Conservation (phyloP, 1,284 basidiomycete species). For the Heterobasidion annosum region DNA sequence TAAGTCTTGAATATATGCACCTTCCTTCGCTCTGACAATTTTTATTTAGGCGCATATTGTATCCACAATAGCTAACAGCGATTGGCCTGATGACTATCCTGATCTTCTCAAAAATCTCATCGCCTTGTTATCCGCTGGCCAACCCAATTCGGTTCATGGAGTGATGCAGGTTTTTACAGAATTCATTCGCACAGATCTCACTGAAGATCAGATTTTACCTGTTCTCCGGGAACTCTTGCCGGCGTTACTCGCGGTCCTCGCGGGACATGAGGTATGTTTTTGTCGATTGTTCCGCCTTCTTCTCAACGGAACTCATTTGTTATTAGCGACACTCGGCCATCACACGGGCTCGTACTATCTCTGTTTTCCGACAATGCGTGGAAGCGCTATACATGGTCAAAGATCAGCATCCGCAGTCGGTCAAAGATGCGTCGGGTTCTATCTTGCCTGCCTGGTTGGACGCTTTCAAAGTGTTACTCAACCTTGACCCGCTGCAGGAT, state of each 20-base stretch:
- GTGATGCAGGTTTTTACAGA: conserved; percentile 93
- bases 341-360: conserved; percentile 78
- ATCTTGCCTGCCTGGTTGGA: conserved; percentile 87
- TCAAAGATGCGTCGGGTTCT: conserved; percentile 73
- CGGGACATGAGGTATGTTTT: conserved; percentile 54
- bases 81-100: conserved; percentile 94
- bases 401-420: conserved; percentile 81
- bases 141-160: conserved; percentile 76
- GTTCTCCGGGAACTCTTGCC: conserved; percentile 81
- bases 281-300: not conserved
- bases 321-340: conserved; percentile 60
- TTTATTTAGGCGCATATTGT: conserved; percentile 65
- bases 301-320: conserved; percentile 2
- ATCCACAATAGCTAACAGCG: conserved; percentile 78
- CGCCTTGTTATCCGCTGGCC: conserved; percentile 61
- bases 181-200: conserved; percentile 84
- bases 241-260: conserved; percentile 76
- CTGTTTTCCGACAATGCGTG: conserved; percentile 88
- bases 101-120: conserved; percentile 71
- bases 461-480: conserved; percentile 75
- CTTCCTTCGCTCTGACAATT: not conserved
- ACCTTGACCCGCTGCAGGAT: conserved; percentile 53
- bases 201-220: conserved; percentile 87
- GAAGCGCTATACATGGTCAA: conserved; percentile 91
- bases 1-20: conserved; percentile 28